Base-by-base conservation (phyloP, 306 rosid species). In the barrel medic (Medicago truncatula) region DNA sequence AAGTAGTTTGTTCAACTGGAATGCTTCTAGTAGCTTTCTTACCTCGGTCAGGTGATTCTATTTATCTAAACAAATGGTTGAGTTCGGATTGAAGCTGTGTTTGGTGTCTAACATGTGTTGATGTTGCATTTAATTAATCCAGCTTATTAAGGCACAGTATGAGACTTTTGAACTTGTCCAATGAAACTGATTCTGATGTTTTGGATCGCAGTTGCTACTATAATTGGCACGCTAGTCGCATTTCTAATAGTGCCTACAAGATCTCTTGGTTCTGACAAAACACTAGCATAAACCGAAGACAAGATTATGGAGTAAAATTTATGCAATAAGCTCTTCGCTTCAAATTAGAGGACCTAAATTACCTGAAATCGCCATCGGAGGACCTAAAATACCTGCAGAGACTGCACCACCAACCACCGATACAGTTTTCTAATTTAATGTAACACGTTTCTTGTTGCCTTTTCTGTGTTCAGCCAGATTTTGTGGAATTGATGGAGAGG, bases 321-420 rank as follows among this genome's bases (percentile, higher is more conserved):
- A 21, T 21, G 1, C 23, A 21, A 21, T 21, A 21, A 21, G 23
- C 23, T 21, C 23, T 21, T 2, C 23, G 23, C 23, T 21, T 21
- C 23, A 21, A 21, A 21, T 21, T 21, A 21, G 23, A 21, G 23
- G 23, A 21, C 23, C 23, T 21, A 21, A 21, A 21, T 21, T 21
- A 21, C 23, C 23, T 21, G 23, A 21, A 21, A 21, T 21, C 23
- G 23, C 23, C n/a, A n/a, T n/a, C n/a, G n/a, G n/a, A n/a, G n/a
- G n/a, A n/a, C 88, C 93, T 46, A 90, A 76, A 85, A 86, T 92
- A 57, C 93, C 96, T 81, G 81, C 93, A 2, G 96, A 88, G 71
- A 64, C 84, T 69, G 56, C 86, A 31, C 36, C 23, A 14, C 77
- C 84, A 64, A 73, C 76, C 21, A 31, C 67, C 9, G 90, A 93